Evolutionary conservation across 148 eudicot species (phyloP).

Genomic region (Beta vulgaris): DNA sequence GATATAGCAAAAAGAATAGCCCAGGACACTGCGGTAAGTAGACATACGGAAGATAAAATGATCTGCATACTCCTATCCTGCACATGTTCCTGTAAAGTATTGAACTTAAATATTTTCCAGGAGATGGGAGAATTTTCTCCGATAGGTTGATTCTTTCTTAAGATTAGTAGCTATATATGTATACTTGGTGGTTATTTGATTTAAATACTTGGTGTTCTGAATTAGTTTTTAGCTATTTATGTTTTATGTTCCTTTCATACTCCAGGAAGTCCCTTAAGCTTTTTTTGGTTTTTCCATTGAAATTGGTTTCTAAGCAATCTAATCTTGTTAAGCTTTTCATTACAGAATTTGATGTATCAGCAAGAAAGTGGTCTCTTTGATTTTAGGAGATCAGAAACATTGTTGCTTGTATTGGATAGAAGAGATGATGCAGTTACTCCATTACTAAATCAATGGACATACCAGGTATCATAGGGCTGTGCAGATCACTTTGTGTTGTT

Average conservation of each 20-base stretch:
- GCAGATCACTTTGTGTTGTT: background rate
- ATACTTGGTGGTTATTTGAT: too few relatives aligned
- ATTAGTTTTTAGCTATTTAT: background rate
- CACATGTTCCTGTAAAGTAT: conserved; percentile 1
- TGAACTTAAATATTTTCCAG: background rate
- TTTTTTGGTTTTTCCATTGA: background rate
- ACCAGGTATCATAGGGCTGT: conserved; percentile 59
- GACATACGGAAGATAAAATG: conserved; percentile 10
- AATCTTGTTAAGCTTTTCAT: conserved; percentile 6
- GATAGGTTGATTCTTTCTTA: background rate
- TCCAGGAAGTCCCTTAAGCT: background rate
- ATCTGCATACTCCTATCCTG: background rate
- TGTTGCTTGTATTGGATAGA: conserved; percentile 82
- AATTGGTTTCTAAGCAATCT: background rate
- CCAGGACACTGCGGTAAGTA: conserved; percentile 73
- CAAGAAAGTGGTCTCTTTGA: conserved; percentile 98
- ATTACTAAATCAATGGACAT: conserved; percentile 94
- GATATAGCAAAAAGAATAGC: conserved; percentile 94
- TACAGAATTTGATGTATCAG: conserved; percentile 93
- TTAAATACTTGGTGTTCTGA: background rate
- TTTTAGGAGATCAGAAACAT: conserved; percentile 79
- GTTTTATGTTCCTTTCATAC: background rate
- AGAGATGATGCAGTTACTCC: conserved; percentile 98
- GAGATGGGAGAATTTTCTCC: background rate
- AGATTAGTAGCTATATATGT: too few relatives aligned